Evolutionary conservation across 495 filamentous ascomycete species (phyloP).

Genomic region (Aspergillus diversus): DNA sequence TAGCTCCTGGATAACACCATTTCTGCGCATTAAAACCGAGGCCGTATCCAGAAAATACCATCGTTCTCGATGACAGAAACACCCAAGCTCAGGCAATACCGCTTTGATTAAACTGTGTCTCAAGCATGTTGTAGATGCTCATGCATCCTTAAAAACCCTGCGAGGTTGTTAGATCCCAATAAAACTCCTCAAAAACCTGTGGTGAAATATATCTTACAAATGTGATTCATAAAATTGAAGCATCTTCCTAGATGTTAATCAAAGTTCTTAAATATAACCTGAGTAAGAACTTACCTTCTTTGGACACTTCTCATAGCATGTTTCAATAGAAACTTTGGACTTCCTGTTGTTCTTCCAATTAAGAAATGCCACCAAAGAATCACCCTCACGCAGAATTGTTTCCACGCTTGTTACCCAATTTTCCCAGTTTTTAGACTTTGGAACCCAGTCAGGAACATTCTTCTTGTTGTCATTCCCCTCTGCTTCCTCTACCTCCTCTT

Average conservation of each 20-base stretch:
- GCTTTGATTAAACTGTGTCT: not conserved
- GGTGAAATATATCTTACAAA: conserved; percentile 36
- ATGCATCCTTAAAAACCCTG: conserved; percentile 46
- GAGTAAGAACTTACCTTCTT: conserved; percentile 30
- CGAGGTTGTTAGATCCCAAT: conserved; percentile 25
- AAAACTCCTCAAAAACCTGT: not conserved
- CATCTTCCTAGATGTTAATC: conserved; percentile 40
- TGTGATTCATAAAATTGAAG: conserved; percentile 52
- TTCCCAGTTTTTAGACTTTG: conserved; percentile 62
- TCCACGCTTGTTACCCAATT: conserved; percentile 55
- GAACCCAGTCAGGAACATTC: conserved; percentile 43
- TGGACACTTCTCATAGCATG: conserved; percentile 48
- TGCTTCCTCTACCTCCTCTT: conserved; percentile 21
- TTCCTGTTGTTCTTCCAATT: conserved; percentile 58
- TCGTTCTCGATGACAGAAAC: too few relatives aligned
- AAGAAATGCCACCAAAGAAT: conserved; percentile 53
- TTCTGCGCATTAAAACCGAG: not conserved
- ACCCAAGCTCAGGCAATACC: not conserved
- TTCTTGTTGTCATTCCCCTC: conserved; percentile 14
- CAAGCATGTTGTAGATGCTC: not conserved
- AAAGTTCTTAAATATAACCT: not conserved
- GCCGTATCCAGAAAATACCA: not conserved
- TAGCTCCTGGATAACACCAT: not conserved
- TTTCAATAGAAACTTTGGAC: conserved; percentile 40
- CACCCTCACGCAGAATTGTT: conserved; percentile 56